phyloP scores from a whole-genome alignment of 2,329 filamentous ascomycete species.

The Rutstroemia sp. region DNA sequence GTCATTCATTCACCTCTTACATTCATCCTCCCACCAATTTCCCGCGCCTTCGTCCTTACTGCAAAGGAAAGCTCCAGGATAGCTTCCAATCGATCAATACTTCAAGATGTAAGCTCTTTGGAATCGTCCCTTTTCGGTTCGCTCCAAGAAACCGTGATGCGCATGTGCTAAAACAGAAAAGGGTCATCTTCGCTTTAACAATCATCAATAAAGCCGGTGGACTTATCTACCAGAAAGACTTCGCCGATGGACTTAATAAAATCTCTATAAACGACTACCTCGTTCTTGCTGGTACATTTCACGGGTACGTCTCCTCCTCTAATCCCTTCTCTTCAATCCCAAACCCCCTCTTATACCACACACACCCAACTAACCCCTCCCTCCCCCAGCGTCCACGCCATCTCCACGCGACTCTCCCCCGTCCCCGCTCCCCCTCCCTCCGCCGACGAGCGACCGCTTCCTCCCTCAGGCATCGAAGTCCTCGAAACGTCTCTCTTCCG shows the following conservation, averaged over 20 bases:
- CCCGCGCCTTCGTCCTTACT: no score
- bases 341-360: background rate
- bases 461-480: slow-evolving; percentile 76
- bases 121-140: no score
- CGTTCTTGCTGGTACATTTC: slow-evolving; percentile 93
- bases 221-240: slow-evolving; percentile 91
- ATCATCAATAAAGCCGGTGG: slow-evolving; percentile 99
- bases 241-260: slow-evolving; percentile 78
- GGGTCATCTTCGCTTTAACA: slow-evolving; percentile 91
- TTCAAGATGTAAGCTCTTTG: background rate
- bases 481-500: slow-evolving; percentile 92
- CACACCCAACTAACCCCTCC: background rate
- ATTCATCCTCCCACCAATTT: no score
- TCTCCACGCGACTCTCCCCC: slow-evolving; percentile 28
- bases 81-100: background rate
- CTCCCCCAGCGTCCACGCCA: slow-evolving; percentile 54
- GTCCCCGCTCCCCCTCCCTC: slow-evolving; percentile 1
- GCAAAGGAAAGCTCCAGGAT: background rate
- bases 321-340: background rate
- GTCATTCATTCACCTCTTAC: no score
- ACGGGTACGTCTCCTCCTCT: slow-evolving; percentile 59
- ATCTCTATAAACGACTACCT: slow-evolving; percentile 94
- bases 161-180: background rate
- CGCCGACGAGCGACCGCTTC: slow-evolving; percentile 43
- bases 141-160: no score